Conservation (phyloP, 345 rosid genomes). For the Draba incana region DNA sequence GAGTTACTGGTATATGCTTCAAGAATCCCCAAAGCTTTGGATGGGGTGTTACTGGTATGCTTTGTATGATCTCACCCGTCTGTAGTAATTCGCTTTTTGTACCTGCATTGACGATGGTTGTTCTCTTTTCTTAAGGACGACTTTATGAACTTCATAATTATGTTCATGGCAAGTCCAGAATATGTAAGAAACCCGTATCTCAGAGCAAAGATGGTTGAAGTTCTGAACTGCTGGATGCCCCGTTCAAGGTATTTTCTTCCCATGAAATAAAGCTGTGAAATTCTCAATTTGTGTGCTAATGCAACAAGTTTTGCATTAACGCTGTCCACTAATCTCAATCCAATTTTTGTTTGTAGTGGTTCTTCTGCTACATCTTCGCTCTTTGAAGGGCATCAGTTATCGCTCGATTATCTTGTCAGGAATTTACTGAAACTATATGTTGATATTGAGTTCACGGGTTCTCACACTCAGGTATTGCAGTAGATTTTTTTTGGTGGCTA, state of each 20-base stretch:
- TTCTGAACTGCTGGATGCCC: constrained; percentile 98
- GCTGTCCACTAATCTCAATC: constrained; percentile 4
- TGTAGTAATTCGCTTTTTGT: constrained; percentile 8
- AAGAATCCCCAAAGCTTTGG: constrained; percentile 86
- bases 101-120: constrained; percentile 15
- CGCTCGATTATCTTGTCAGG: constrained; percentile 94
- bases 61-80: constrained; percentile 1
- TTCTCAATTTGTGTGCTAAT: constrained; percentile 8
- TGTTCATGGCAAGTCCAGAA: constrained; percentile 96
- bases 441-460: constrained; percentile 98
- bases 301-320: constrained; percentile 4
- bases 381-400: constrained; percentile 93
- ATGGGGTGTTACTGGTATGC: constrained; percentile 80
- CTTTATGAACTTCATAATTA: constrained; percentile 96
- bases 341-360: constrained; percentile 57
- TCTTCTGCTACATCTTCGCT: constrained; percentile 78
- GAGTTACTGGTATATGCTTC: constrained; percentile 94
- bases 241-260: constrained; percentile 66
- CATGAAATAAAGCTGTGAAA: not conserved
- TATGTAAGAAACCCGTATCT: constrained; percentile 91
- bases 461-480: constrained; percentile 90
- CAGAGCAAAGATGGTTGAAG: constrained; percentile 99
- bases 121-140: constrained; percentile 69
- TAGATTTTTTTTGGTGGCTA: constrained; percentile 19
- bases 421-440: constrained; percentile 98